Evolutionary conservation across 805 yeast genomes (phyloP), one percentile per base, ranked within the genome.

Genomic region (Myxozyma mucilagina): DNA sequence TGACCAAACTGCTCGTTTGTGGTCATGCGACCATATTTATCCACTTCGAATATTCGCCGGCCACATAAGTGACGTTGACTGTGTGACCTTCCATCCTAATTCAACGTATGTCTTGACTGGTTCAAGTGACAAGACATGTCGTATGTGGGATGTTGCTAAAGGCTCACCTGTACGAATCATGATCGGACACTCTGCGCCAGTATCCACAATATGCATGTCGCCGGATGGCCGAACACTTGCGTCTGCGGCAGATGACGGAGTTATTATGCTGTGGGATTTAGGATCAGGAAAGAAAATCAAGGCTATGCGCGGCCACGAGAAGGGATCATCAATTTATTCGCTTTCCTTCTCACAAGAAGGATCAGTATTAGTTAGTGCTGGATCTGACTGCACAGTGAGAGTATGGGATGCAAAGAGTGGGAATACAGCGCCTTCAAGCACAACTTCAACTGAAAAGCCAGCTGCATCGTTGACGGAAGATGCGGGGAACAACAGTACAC

Each of bases 161-260:
- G 99, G 99, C 43, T 86, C 85, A 66, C 85, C 96, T 44, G 97
- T 92, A 34, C 82, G 99, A 64, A 85, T 94, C 9, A 93, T 94
- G 73, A 84, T 90, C 74, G 97, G 97, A 1, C 97, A 92, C 70
- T 84, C 91, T 1, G 91, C 92, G n/a, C 87, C 97, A 0, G 83
- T 94, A 24, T 87, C 89, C 64, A 82, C 91, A 18, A 77, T 90
- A 67, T 91, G 96, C 0, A 96, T 90, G 8, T 87, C 97, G 0
- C 98, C 98, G 0, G 97, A 94, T 77, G 99, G 99, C 2, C 81
- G 97, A 71, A 89, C 97, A 93, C 78, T 94, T 59, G 97, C 98
- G 3, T 84, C 91, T 59, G 97, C 96, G 1, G 60, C 60, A 56
- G 97, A 91, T 71, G 98, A 94, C 73, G 85, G 91, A 47, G 82